Evolutionary conservation across 1,284 basidiomycete genomes (phyloP), one percentile per base, ranked within the genome.

Genomic region (Trichosporon coremiiforme): DNA sequence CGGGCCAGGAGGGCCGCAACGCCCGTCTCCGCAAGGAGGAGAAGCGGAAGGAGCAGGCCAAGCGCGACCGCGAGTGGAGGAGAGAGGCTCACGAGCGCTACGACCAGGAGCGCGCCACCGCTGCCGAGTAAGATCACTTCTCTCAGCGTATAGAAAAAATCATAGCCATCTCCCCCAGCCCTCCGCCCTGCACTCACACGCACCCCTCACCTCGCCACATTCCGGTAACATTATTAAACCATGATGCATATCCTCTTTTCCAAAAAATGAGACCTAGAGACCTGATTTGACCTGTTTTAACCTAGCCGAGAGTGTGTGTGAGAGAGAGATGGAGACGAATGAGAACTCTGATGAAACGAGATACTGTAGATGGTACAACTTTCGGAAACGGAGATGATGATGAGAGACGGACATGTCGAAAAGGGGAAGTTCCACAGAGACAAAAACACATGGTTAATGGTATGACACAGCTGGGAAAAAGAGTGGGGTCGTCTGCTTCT

Each of bases 1-100:
- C 97, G 0, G 97, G 94, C 4, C 86, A 89, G 75, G 92, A 95
- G 80, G 95, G 95, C 45, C 70, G 81, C 35, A 66, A 70, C 29
- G 13, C 68, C 63, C 72, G 72, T 29, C 68, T 73, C 36, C 64
- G 41, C 20, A 66, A 69, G 17, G 66, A 64, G 20, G 68, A 33
- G 50, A 33, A 64, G 64, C 25, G 35, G 5, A 15, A 29, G 55
- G 25, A 63, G 45, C 66, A 66, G 55, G 22, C 8, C n/a, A 15
- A 29, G 66, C 29, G 60, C n/a, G 66, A 68, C 22, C 29, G 47
- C 45, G 20, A 64, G 62, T 68, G 66, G 66, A 15, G 55, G 36
- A 36, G 66, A 25, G n/a, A 25, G 25, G 65, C 53, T n/a, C 7
- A n/a, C n/a, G 47, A 33, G 47, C 38, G 20, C 22, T 31, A 66